Conservation (phyloP, 2,329 filamentous ascomycete genomes). For the Nemania serpens region DNA sequence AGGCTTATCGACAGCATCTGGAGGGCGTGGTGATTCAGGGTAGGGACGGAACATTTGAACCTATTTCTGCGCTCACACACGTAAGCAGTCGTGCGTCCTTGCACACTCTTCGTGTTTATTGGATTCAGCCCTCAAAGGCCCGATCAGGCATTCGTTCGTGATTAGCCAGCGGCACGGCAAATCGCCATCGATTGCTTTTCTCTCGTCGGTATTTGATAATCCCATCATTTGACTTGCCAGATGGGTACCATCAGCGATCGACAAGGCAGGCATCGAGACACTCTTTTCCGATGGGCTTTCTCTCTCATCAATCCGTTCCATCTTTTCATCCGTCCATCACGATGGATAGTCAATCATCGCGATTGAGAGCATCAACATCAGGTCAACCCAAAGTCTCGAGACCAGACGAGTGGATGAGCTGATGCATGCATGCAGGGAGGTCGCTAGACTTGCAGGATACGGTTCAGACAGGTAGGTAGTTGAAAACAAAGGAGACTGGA, state of each 20-base stretch:
- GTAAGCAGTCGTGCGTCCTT: not conserved
- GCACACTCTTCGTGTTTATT: not conserved
- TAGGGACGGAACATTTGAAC: not conserved
- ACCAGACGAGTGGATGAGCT: too few species aligned
- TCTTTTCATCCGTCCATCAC: too few species aligned
- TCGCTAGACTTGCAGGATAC: not conserved
- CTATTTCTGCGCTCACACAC: not conserved
- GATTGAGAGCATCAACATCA: not conserved
- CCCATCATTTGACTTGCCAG: not conserved
- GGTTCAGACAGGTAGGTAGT: not conserved
- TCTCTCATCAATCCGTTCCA: too few species aligned
- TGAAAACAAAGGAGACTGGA: not conserved
- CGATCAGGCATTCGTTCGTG: not conserved
- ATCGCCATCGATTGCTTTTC: not conserved
- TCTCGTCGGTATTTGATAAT: not conserved
- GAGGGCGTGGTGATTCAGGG: not conserved
- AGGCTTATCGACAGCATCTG: not conserved
- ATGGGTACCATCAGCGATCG: not conserved
- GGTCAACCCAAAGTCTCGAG: too few species aligned
- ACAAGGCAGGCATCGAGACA: not conserved
- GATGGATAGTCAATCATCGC: too few species aligned
- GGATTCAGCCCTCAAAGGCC: not conserved
- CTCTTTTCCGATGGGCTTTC: not conserved
- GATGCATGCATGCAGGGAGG: not conserved
- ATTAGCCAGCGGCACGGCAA: conserved; percentile 18